Evolutionary conservation across 2,329 filamentous ascomycete genomes (phyloP), one percentile per base, ranked within the genome.

Genomic region (Sordariomycetes sp.): DNA sequence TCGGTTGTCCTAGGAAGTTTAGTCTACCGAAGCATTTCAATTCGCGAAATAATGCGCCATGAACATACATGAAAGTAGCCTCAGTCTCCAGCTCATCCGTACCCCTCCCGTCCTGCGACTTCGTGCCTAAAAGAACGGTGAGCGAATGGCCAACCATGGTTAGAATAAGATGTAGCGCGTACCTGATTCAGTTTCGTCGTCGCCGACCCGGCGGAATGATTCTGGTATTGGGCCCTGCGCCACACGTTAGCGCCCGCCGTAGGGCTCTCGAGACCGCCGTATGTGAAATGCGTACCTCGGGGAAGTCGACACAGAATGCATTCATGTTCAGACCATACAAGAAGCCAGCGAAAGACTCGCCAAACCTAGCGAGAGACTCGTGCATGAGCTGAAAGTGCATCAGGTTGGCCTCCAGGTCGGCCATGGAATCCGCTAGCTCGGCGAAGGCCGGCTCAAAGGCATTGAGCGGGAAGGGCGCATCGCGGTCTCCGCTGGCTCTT

Each of bases 241-340:
- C 24, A 32, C 2, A 50, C 17, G 35, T 45, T 32, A n/a, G 53
- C 42, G 52, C 25, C 22, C 34, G 52, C 32, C 45, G 45, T 15
- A 57, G 25, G 22, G 59, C 60, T 52, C 55, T 56, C n/a, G 51
- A 53, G 35, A 35, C 28, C 53, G 25, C 36, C 50, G n/a, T 22
- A 48, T n/a, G 42, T 54, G 10, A 15, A 15, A 53, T 34, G 58
- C 68, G 55, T 72, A 90, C 90, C 82, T 99, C 94, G 0, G 90
- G 89, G 62, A 96, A 99, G 69, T 99, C 94, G 35, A 97, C 91
- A 69, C 92, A 97, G 69, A 97, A 99, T 1, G 94, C 94, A 70
- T 96, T 97, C 91, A 99, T 96, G 67, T 97, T 97, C 68, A 99
- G 71, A 1, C 94, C 94, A 65, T 97, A 99, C 52, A 99, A 73